These are phyloP conservation scores for Termitomyces sp. DNA, from an alignment of 768 basidiomycete genomes.

Conservation along the genomic window DNA sequence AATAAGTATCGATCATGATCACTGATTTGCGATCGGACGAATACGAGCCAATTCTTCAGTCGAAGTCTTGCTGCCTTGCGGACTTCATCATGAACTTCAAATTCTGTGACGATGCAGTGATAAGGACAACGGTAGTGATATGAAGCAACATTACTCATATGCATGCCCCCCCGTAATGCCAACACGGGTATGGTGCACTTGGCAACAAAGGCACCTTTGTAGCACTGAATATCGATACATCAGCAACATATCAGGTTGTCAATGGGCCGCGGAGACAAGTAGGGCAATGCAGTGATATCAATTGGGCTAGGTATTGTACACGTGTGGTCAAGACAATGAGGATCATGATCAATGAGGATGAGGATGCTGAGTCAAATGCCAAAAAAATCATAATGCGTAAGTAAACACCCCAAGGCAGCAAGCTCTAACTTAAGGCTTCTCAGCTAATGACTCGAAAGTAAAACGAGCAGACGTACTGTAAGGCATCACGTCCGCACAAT, in stretches of 20 bases:
- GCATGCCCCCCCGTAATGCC: too few relatives aligned
- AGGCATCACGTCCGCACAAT: constrained; percentile 47
- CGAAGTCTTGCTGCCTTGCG: constrained; percentile 12
- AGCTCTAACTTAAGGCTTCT: constrained; percentile 9
- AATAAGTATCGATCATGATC: constrained; percentile 37
- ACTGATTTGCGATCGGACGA: constrained; percentile 27
- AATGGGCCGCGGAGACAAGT: background rate
- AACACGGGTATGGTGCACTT: background rate
- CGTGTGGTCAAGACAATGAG: constrained; percentile 11
- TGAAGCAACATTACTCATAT: background rate
- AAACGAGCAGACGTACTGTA: constrained; percentile 11
- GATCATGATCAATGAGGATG: constrained; percentile 5
- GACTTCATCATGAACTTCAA: constrained; percentile 5
- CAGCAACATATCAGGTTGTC: background rate
- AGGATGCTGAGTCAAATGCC: constrained; percentile 9
- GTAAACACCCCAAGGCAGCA: constrained; percentile 7
- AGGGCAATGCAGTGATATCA: background rate
- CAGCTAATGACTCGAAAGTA: constrained; percentile 1
- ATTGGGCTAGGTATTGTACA: constrained; percentile 6
- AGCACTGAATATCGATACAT: background rate
- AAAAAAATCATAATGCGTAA: constrained; percentile 6
- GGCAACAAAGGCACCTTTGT: background rate
- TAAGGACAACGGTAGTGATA: background rate
- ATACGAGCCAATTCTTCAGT: too few relatives aligned
- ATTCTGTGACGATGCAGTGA: constrained; percentile 1